Conservation (phyloP, 805 yeast genomes). For the Kuraishia ogatae region DNA sequence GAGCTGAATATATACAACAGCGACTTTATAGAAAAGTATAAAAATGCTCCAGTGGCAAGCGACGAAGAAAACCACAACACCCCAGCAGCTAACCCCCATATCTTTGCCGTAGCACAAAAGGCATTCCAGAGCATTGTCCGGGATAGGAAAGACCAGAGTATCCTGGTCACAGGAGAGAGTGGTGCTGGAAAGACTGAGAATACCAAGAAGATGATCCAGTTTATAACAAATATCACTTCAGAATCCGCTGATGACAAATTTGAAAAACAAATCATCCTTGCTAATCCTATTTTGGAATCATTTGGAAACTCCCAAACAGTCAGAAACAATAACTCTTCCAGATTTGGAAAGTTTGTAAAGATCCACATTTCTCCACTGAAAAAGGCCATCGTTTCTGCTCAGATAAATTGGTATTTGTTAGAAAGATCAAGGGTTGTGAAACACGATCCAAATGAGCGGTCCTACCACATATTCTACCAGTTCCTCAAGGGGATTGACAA, state of each 20-base stretch:
- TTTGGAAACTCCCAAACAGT: conserved; percentile 97
- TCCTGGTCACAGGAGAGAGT: conserved; percentile 95
- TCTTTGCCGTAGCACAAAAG: conserved; percentile 81
- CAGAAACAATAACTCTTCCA: conserved; percentile 86
- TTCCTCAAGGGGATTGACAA: conserved; percentile 57
- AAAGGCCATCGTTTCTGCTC: conserved; percentile 76
- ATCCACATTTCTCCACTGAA: conserved; percentile 55
- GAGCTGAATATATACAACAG: conserved; percentile 61
- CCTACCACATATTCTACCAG: conserved; percentile 91
- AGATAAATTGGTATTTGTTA: conserved; percentile 86
- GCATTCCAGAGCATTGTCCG: conserved; percentile 71
- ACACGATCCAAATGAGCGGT: conserved; percentile 73
- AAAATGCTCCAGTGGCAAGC: background rate
- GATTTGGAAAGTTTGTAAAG: conserved; percentile 94
- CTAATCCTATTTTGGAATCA: conserved; percentile 92
- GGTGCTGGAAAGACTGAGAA: conserved; percentile 99
- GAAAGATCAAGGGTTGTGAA: conserved; percentile 89
- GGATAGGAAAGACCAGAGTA: conserved; percentile 73
- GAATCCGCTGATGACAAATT: conserved; percentile 30
- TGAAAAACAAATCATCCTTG: conserved; percentile 81
- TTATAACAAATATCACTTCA: conserved; percentile 59
- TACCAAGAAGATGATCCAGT: conserved; percentile 90
- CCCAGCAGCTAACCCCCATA: conserved; percentile 60
- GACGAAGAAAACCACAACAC: conserved; percentile 15
- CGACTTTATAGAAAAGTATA: conserved; percentile 44